Conservation (phyloP, 768 basidiomycete species). For the Suillus decipiens region DNA sequence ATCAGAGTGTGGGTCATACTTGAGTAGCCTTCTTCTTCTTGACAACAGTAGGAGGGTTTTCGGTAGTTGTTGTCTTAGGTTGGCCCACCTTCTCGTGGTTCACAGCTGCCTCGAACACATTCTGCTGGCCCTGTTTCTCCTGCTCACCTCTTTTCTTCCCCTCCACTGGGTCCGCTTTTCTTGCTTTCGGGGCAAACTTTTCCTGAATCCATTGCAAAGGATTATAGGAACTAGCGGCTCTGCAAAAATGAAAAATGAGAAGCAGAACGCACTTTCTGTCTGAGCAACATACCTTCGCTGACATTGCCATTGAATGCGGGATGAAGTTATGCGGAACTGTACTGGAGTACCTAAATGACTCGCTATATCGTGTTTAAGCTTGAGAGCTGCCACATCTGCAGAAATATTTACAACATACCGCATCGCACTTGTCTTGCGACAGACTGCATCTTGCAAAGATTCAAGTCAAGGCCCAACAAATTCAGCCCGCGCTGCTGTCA, state of each 20-base stretch:
- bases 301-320: conserved; percentile 36
- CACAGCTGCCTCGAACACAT: conserved; percentile 20
- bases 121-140: conserved; percentile 35
- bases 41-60: conserved; percentile 13
- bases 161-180: conserved; percentile 47
- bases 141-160: conserved; percentile 42
- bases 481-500: conserved; percentile 16
- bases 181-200: conserved; percentile 51
- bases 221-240: conserved; percentile 50
- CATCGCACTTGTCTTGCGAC: conserved; percentile 26
- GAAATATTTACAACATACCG: conserved; percentile 21
- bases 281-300: conserved; percentile 45
- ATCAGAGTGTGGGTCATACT: conserved; percentile 19
- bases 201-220: conserved; percentile 68
- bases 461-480: conserved; percentile 16
- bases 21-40: conserved; percentile 32
- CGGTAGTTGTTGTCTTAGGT: conserved; percentile 4
- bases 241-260: conserved; percentile 5
- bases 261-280: neutral
- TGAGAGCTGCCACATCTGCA: conserved; percentile 1
- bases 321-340: conserved; percentile 18
- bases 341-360: conserved; percentile 13
- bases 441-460: conserved; percentile 28
- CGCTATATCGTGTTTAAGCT: conserved; percentile 16
- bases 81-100: conserved; percentile 10